These are phyloP conservation scores for Sequoia sempervirens DNA, from an alignment of 75 land plant species.

Conservation along the genomic window DNA sequence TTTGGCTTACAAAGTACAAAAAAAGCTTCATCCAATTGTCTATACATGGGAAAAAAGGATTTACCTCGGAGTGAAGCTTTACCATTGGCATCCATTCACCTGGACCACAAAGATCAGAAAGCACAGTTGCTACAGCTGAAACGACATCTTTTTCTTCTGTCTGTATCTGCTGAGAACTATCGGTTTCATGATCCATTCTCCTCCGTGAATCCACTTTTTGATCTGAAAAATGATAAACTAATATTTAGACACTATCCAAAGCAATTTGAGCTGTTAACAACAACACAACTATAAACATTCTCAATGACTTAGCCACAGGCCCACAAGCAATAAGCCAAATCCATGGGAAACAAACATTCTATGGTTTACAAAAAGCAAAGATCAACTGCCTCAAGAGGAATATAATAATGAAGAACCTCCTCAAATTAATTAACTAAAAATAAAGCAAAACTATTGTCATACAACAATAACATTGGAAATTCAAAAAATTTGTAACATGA, in stretches of 20 bases:
- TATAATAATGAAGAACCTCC: background rate
- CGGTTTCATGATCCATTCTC: conserved; percentile 47
- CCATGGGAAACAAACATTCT: background rate
- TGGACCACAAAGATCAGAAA: conserved; percentile 95
- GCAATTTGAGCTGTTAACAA: background rate
- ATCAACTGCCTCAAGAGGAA: background rate
- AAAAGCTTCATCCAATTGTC: background rate
- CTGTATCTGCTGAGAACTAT: conserved; percentile 60
- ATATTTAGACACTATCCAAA: background rate
- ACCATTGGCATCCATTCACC: conserved; percentile 99
- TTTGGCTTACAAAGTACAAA: background rate
- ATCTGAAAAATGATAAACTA: conserved; percentile 25
- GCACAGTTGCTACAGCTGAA: conserved; percentile 80
- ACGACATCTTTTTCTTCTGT: conserved; percentile 92
- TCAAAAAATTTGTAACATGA: background rate
- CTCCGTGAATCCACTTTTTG: conserved; percentile 51
- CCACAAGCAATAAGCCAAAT: background rate
- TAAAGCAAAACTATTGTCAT: background rate
- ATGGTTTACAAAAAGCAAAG: background rate
- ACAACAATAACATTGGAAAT: background rate
- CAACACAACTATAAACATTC: background rate
- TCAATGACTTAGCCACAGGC: background rate
- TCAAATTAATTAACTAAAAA: background rate
- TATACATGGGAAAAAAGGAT: background rate
- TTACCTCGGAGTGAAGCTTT: conserved; percentile 79